Percentiles rank a stretch among this genome's conserved stretches.
phyloP scores from a whole-genome alignment of 495 filamentous ascomycete species.

The Corynascus novoguineensis region DNA sequence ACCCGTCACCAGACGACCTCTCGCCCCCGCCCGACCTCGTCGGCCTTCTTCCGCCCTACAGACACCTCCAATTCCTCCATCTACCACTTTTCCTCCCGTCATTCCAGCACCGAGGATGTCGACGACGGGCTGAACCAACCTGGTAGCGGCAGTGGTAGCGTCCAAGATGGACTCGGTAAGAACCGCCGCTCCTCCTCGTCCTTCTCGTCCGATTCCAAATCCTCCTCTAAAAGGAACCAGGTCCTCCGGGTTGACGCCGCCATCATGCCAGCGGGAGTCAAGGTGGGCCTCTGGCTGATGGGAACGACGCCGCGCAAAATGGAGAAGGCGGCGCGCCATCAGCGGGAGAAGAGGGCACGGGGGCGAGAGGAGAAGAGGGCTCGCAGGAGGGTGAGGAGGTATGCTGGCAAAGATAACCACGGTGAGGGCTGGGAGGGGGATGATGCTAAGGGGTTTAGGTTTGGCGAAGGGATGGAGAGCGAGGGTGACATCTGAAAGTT shows the following conservation, averaged over 20 bases:
- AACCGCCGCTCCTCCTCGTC: background rate
- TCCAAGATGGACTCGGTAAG: background rate
- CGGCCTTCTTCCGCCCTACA: background rate
- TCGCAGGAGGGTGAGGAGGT: background rate
- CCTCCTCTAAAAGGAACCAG: background rate
- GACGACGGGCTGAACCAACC: too few relatives aligned
- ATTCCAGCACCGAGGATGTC: too few relatives aligned
- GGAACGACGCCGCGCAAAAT: background rate
- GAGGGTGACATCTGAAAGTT: background rate
- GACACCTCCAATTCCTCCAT: background rate
- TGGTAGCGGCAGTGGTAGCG: too few relatives aligned
- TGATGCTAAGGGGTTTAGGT: background rate
- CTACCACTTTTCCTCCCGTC: background rate
- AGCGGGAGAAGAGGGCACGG: background rate
- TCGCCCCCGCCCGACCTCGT: background rate
- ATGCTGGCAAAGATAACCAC: background rate
- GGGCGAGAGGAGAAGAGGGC: background rate
- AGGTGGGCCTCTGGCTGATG: conserved; percentile 4
- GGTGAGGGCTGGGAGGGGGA: background rate
- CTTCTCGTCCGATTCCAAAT: background rate
- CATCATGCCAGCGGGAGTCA: background rate
- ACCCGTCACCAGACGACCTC: too few relatives aligned
- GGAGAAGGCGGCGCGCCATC: background rate
- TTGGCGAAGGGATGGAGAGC: background rate
- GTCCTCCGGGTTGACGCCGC: background rate